Evolutionary conservation across 1,284 basidiomycete genomes (phyloP).

Genomic region (Malassezia vespertilionis): DNA sequence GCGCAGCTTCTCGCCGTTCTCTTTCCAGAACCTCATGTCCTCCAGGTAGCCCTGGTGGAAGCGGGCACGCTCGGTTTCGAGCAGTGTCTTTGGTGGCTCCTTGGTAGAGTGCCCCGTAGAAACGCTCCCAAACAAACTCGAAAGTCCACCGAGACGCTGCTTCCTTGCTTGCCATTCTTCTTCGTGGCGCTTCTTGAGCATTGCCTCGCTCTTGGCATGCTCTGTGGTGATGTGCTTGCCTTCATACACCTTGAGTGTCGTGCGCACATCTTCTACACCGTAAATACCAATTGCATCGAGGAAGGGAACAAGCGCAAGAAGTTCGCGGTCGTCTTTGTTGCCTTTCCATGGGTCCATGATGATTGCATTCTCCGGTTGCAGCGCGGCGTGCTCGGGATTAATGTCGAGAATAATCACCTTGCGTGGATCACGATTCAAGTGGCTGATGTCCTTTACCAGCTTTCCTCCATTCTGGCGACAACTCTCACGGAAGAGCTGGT

Average conservation of each 20-base stretch:
- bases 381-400: slow-evolving; percentile 61
- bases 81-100: slow-evolving; percentile 56
- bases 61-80: slow-evolving; percentile 77
- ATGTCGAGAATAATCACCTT: slow-evolving; percentile 86
- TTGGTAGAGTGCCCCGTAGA: not conserved
- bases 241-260: slow-evolving; percentile 69
- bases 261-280: slow-evolving; percentile 62
- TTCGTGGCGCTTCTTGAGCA: slow-evolving; percentile 56
- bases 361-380: slow-evolving; percentile 83
- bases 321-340: slow-evolving; percentile 60
- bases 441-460: slow-evolving; percentile 65
- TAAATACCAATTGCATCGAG: slow-evolving; percentile 59
- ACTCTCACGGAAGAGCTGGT: slow-evolving; percentile 75
- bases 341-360: slow-evolving; percentile 80
- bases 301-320: slow-evolving; percentile 87
- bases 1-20: slow-evolving; percentile 72
- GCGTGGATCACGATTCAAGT: slow-evolving; percentile 80
- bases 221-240: slow-evolving; percentile 79
- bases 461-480: slow-evolving; percentile 39
- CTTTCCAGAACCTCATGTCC: slow-evolving; percentile 74
- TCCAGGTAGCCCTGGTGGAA: slow-evolving; percentile 72
- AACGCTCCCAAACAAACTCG: slow-evolving; percentile 56
- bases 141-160: slow-evolving; percentile 51
- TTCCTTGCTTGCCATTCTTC: slow-evolving; percentile 69
- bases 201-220: slow-evolving; percentile 75